Evolutionary conservation across 2,329 filamentous ascomycete genomes (phyloP).

Genomic region (Beauveria bassiana): DNA sequence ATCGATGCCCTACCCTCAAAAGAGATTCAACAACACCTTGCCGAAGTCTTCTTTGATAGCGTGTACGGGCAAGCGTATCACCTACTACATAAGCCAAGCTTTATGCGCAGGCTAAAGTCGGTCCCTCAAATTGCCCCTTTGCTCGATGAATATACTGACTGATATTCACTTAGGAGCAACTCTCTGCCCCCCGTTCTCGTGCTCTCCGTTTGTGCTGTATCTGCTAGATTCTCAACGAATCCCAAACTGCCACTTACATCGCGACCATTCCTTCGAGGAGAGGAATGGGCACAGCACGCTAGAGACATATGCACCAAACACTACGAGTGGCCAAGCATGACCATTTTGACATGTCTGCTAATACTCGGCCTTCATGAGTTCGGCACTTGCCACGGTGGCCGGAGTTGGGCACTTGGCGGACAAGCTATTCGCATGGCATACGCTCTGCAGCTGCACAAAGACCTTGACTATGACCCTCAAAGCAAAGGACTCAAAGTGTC

Average conservation of each 20-base stretch:
- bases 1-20: conserved; percentile 72
- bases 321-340: conserved; percentile 94
- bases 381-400: conserved; percentile 89
- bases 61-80: conserved; percentile 95
- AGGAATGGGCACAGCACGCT: conserved; percentile 84
- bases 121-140: conserved; percentile 20
- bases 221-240: conserved; percentile 90
- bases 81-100: conserved; percentile 91
- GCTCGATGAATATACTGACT: neutral
- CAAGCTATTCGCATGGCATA: conserved; percentile 97
- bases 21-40: conserved; percentile 86
- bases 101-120: conserved; percentile 76
- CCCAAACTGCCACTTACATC: conserved; percentile 69
- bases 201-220: conserved; percentile 88
- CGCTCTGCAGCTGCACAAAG: conserved; percentile 85
- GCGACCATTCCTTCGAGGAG: conserved; percentile 72
- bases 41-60: conserved; percentile 92
- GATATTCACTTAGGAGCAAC: conserved; percentile 23
- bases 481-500: conserved; percentile 54
- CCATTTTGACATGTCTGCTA: conserved; percentile 83
- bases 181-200: conserved; percentile 83
- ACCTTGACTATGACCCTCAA: conserved; percentile 74
- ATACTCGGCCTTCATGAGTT: conserved; percentile 91
- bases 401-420: conserved; percentile 92
- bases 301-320: conserved; percentile 77